phyloP scores from a whole-genome alignment of 495 filamentous ascomycete genomes.

The Tuber borchii region DNA sequence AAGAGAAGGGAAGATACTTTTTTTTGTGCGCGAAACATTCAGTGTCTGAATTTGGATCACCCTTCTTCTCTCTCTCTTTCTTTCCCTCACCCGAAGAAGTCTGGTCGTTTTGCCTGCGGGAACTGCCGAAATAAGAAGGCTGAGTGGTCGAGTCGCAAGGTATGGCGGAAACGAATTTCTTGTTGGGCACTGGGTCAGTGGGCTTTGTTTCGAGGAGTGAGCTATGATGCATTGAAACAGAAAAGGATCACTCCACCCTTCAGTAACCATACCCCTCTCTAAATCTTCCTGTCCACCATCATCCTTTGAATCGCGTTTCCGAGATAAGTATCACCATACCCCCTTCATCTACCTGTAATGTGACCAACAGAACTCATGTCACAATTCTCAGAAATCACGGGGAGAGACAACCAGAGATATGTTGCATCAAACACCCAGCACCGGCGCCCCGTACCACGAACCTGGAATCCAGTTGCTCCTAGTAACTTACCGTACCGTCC shows the following conservation, averaged over 20 bases:
- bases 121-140: neutral
- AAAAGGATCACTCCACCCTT: neutral
- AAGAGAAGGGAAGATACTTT: neutral
- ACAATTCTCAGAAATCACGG: neutral
- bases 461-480: constrained; percentile 9
- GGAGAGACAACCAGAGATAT: neutral
- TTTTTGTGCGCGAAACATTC: neutral
- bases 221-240: neutral
- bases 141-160: neutral
- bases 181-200: neutral
- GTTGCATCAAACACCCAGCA: constrained; percentile 22
- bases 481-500: neutral
- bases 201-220: neutral
- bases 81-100: neutral
- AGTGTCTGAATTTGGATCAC: neutral
- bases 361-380: neutral
- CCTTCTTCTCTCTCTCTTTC: neutral
- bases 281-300: neutral
- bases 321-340: neutral
- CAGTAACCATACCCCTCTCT: neutral
- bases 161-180: neutral
- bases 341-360: neutral
- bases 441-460: constrained; percentile 27
- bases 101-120: neutral
- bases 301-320: neutral